phyloP scores from a whole-genome alignment of 2,329 filamentous ascomycete species.

The Colletotrichum incanum region DNA sequence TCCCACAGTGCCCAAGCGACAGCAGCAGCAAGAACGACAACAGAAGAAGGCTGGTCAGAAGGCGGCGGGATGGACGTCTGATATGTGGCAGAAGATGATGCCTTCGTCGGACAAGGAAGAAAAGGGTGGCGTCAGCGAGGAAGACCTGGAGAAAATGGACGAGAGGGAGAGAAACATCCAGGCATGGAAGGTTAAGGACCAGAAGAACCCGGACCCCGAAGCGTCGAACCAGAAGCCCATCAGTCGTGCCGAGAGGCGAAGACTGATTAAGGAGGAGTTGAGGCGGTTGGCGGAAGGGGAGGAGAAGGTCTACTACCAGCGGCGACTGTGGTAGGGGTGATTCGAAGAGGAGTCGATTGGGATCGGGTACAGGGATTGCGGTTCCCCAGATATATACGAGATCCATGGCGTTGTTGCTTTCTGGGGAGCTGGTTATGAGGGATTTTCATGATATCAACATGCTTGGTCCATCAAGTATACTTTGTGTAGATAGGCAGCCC shows the following conservation, averaged over 20 bases:
- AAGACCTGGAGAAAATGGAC: constrained; percentile 47
- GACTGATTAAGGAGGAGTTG: constrained; percentile 73
- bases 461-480: constrained; percentile 18
- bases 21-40: constrained; percentile 26
- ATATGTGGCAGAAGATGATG: constrained; percentile 35
- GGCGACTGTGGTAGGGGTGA: constrained; percentile 65
- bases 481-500: constrained; percentile 18
- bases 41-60: constrained; percentile 40
- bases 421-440: constrained; percentile 18
- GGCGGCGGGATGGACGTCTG: constrained; percentile 39
- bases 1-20: constrained; percentile 49
- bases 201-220: constrained; percentile 54
- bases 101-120: constrained; percentile 19
- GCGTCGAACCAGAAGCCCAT: constrained; percentile 63
- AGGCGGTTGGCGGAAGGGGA: constrained; percentile 62
- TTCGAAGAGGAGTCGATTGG: background rate
- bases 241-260: constrained; percentile 68
- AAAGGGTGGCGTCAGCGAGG: constrained; percentile 21
- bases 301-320: constrained; percentile 67
- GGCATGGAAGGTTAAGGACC: constrained; percentile 45
- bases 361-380: background rate
- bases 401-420: constrained; percentile 25
- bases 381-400: constrained; percentile 6
- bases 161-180: constrained; percentile 43
- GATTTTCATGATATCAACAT: constrained; percentile 31